phyloP scores from a whole-genome alignment of 2,329 filamentous ascomycete genomes.

The Colletotrichum limetticola region DNA sequence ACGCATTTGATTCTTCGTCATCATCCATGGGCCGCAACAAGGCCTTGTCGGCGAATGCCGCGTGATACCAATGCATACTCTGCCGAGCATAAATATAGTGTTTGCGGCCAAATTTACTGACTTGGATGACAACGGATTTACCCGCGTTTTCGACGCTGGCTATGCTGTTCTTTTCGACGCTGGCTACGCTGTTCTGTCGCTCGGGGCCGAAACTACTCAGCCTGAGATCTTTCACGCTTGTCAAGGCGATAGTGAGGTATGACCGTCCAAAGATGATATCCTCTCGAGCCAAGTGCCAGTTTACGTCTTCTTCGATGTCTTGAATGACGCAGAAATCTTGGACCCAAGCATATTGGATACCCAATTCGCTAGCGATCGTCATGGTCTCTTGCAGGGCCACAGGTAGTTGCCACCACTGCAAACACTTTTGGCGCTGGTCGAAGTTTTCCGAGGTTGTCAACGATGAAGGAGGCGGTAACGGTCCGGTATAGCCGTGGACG shows the following conservation, averaged over 20 bases:
- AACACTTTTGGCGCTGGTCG: not conserved
- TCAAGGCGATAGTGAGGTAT: slow-evolving; percentile 16
- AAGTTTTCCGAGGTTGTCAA: slow-evolving; percentile 3
- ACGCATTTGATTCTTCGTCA: not conserved
- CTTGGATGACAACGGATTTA: not conserved
- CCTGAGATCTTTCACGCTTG: not conserved
- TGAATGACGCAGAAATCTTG: slow-evolving; percentile 5
- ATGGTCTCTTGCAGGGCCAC: slow-evolving; percentile 12
- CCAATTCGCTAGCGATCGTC: slow-evolving; percentile 2
- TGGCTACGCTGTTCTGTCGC: not conserved
- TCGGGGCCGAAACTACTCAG: not conserved
- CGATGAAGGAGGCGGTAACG: not conserved
- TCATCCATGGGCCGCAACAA: not conserved
- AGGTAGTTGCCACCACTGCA: slow-evolving; percentile 22
- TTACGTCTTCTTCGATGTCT: not conserved
- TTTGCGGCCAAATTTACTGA: not conserved
- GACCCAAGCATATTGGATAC: not conserved
- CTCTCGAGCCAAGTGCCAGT: slow-evolving; percentile 17
- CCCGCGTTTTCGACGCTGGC: not conserved
- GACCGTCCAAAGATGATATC: slow-evolving; percentile 1
- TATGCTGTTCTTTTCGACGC: not conserved
- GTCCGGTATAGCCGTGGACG: not conserved
- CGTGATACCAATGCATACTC: not conserved
- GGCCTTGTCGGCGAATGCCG: not conserved
- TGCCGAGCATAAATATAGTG: not conserved